Evolutionary conservation across 768 basidiomycete genomes (phyloP), one percentile per base, ranked within the genome.

Genomic region (Tricholomella constricta): DNA sequence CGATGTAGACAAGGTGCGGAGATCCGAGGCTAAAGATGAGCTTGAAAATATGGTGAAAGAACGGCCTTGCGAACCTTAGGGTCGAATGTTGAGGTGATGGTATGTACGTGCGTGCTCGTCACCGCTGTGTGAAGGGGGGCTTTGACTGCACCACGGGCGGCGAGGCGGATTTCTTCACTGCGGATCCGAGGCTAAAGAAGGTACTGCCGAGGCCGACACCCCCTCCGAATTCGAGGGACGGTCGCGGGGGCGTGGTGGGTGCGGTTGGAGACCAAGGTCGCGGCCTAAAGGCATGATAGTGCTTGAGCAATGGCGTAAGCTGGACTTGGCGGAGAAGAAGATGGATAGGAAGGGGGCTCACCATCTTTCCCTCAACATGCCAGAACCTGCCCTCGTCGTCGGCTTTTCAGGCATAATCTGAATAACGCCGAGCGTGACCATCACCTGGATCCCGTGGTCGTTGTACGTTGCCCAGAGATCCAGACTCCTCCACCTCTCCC

Each of bases 91-190:
- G 91, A 85, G 48, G 85, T 80, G 58, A 98, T 79, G 44, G 88
- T 80, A 72, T 96, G 94, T 51, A 98, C 75, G 72, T 97, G 93
- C 63, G 79, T 78, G 49, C 77, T 71, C n/a, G n/a, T n/a, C n/a
- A n/a, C n/a, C n/a, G n/a, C n/a, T n/a, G n/a, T n/a, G n/a, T n/a
- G n/a, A n/a, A n/a, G n/a, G n/a, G n/a, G n/a, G n/a, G n/a, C n/a
- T n/a, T n/a, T n/a, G n/a, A n/a, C n/a, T n/a, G n/a, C n/a, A n/a
- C n/a, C n/a, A n/a, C n/a, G n/a, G n/a, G n/a, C n/a, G n/a, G n/a
- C n/a, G n/a, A n/a, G n/a, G n/a, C n/a, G n/a, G n/a, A n/a, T n/a
- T n/a, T n/a, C n/a, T n/a, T n/a, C n/a, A n/a, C n/a, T n/a, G n/a
- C n/a, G n/a, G n/a, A n/a, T n/a, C n/a, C n/a, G n/a, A n/a, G n/a